Evolutionary conservation across 805 yeast species (phyloP).

Genomic region (Kodamaea nitidulidarum): DNA sequence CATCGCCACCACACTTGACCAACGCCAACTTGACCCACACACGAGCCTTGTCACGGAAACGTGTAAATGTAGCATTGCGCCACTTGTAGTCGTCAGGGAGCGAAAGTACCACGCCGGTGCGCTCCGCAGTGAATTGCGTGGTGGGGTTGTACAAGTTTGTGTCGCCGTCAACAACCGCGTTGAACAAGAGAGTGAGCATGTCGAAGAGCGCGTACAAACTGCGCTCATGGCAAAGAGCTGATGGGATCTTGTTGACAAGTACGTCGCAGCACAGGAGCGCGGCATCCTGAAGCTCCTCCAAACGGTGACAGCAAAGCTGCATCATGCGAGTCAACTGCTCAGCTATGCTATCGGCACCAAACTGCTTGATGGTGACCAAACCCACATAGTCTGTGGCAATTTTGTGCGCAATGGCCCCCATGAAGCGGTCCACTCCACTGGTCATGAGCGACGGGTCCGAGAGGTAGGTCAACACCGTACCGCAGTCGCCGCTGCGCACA

Average conservation of each 20-base stretch:
- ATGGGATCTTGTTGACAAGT: slow-evolving; percentile 64
- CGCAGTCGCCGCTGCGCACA: slow-evolving; percentile 75
- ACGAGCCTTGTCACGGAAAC: slow-evolving; percentile 54
- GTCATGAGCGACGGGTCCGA: slow-evolving; percentile 79
- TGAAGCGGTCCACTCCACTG: slow-evolving; percentile 62
- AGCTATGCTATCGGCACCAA: slow-evolving; percentile 55
- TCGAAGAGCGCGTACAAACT: slow-evolving; percentile 80
- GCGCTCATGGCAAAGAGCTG: slow-evolving; percentile 68
- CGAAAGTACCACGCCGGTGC: slow-evolving; percentile 46
- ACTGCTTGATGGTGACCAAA: slow-evolving; percentile 49
- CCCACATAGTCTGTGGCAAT: slow-evolving; percentile 55
- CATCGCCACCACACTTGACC: slow-evolving; percentile 61
- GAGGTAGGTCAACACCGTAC: slow-evolving; percentile 70
- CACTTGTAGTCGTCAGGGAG: slow-evolving; percentile 74
- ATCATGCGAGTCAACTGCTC: slow-evolving; percentile 66
- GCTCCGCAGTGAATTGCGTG: slow-evolving; percentile 50
- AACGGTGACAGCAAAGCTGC: slow-evolving; percentile 72
- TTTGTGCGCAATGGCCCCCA: slow-evolving; percentile 60
- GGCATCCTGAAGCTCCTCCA: slow-evolving; percentile 66
- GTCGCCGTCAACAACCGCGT: slow-evolving; percentile 79
- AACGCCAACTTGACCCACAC: slow-evolving; percentile 65
- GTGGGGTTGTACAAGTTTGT: slow-evolving; percentile 81
- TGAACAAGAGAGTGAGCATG: slow-evolving; percentile 69
- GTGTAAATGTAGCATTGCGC: slow-evolving; percentile 64
- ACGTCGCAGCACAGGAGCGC: slow-evolving; percentile 75